Base-by-base conservation (phyloP, 1,284 basidiomycete genomes). In the Anthracocystis panici-leucophaei region DNA sequence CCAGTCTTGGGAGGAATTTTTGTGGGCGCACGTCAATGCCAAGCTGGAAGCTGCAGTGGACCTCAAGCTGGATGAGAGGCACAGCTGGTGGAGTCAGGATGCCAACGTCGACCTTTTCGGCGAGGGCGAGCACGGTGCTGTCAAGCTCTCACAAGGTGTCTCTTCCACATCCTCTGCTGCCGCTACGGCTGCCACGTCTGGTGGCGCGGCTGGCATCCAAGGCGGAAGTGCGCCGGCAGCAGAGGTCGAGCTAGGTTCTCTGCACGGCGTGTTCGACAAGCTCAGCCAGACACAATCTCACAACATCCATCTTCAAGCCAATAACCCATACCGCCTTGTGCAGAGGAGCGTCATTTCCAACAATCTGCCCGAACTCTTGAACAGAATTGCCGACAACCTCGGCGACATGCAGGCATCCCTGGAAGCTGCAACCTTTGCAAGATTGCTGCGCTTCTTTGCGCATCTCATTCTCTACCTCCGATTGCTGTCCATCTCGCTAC, bases 381-480 rank as follows among this genome's bases (percentile, higher is more conserved):
- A 67, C 16, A 75, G 81, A 11, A 73, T 83, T 21, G 81, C 77
- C 29, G 73, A 65, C 51, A 75, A 78, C 20, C 68, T 84, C 41
- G 60, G 64, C 14, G 75, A 81, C 29, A 78, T 83, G 79, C 65
- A 75, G 25, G 54, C 53, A 1, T 40, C 65, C 11, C 40, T 80
- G 23, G 73, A 71, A 29, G 77, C 80, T 33, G 53, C 66, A 7
- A 63, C 62, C 0, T 81, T 80, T 55, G 83, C 82, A 11, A 87
- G 88, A 12, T 81, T 89, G 20, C 77, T 89, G 27, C 92, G 95
- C 25, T 99, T 99, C 88, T 97, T 97, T 82, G 91, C 95, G 0
- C 96, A 99, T 81, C 87, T 98, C n/a, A 93, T 94, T 71, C 90
- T 99, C 20, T 95, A 92, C 85, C 88, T 97, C 2, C 91, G 92